A percentile compares a stretch with the other conserved stretches of the same genome.
Conservation (phyloP, 257 asterid species). For the Forsythia suspensa region DNA sequence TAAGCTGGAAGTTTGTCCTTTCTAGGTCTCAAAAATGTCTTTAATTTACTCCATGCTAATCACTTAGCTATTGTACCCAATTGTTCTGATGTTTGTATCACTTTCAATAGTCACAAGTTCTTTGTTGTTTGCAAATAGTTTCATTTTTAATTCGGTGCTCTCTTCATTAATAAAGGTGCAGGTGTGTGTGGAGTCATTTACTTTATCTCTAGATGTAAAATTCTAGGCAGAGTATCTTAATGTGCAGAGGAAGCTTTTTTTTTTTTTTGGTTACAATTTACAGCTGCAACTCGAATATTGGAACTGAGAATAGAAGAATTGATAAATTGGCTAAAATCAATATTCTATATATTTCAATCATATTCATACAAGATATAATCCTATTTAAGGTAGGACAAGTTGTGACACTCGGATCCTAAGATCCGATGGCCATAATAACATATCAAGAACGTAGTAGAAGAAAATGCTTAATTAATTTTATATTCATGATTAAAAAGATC, state of each 20-base stretch:
- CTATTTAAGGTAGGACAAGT: no score
- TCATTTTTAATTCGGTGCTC: background rate
- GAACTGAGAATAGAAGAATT: background rate
- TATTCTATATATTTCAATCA: no score
- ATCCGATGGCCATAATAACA: no score
- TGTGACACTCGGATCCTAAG: no score
- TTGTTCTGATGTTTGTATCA: background rate
- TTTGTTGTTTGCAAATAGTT: background rate
- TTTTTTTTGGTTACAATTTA: background rate
- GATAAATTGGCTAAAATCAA: no score
- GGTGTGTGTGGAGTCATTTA: background rate
- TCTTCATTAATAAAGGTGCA: background rate
- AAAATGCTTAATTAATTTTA: no score
- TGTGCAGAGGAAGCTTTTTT: background rate
- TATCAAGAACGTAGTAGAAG: no score
- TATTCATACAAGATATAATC: no score
- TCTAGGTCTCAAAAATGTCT: background rate
- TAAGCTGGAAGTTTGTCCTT: slow-evolving; percentile 32
- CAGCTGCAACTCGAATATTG: background rate
- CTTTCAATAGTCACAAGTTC: background rate
- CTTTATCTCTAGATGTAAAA: background rate
- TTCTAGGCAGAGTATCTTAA: background rate
- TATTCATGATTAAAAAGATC: no score
- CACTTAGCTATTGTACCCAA: background rate
- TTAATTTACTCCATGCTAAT: background rate